phyloP scores from a whole-genome alignment of 306 rosid species.

The Herpetospermum pedunculosum region DNA sequence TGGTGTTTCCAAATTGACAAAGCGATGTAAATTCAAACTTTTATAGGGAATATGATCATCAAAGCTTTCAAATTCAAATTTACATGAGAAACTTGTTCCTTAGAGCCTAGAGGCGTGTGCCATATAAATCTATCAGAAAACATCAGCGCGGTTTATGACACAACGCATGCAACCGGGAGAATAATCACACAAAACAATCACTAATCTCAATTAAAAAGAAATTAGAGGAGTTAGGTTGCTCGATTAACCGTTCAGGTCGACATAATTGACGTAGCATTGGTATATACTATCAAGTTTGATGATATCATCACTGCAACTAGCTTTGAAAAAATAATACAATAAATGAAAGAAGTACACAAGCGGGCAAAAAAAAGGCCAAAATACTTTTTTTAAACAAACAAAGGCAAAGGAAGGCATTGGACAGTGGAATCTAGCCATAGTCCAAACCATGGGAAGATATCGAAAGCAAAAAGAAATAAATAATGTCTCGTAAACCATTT shows the following conservation, averaged over 20 bases:
- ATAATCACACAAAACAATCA: background rate
- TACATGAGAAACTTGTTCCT: background rate
- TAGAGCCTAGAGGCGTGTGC: background rate
- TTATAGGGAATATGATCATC: background rate
- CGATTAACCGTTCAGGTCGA: constrained; percentile 43
- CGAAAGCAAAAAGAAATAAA: too few relatives aligned
- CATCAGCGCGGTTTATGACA: background rate
- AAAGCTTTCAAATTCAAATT: too few relatives aligned
- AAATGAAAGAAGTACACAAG: background rate
- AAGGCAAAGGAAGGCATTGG: background rate
- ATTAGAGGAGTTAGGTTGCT: constrained; percentile 16
- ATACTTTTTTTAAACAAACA: background rate
- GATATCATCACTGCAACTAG: constrained; percentile 35
- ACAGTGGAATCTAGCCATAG: background rate
- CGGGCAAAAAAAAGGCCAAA: background rate
- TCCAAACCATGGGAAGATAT: background rate
- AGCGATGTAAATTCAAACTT: background rate
- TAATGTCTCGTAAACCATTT: too few relatives aligned
- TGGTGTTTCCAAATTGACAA: background rate
- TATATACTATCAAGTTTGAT: constrained; percentile 19
- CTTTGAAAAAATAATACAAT: background rate
- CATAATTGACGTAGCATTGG: constrained; percentile 23
- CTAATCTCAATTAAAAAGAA: background rate
- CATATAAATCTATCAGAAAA: background rate
- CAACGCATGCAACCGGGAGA: background rate